Percentiles rank a stretch among this genome's conserved stretches.
phyloP scores from a whole-genome alignment of 164 flowering plant species.

The Magnolia sinica region DNA sequence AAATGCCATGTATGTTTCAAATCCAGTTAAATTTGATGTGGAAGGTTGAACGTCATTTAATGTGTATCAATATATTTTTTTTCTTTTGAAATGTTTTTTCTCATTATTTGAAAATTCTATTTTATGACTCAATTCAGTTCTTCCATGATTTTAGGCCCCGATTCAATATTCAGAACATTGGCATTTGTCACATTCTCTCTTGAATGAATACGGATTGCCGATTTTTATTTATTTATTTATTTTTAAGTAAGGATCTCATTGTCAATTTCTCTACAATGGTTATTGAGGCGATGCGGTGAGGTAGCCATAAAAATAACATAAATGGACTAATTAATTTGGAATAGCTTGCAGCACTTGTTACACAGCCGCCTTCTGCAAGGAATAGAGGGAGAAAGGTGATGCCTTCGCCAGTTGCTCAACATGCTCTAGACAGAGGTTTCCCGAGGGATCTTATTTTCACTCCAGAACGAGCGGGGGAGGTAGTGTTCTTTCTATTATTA shows the following conservation, averaged over 20 bases:
- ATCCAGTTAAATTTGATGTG: not conserved
- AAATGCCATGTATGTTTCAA: not conserved
- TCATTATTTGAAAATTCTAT: too few species aligned
- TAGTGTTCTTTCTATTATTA: constrained; percentile 15
- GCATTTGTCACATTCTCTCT: too few species aligned
- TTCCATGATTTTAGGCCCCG: too few species aligned
- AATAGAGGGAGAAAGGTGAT: constrained; percentile 71
- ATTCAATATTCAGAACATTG: too few species aligned
- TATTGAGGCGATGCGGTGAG: not conserved
- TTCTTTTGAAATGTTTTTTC: too few species aligned
- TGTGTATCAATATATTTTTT: too few species aligned
- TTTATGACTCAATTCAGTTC: too few species aligned
- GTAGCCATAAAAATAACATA: not conserved
- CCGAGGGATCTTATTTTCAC: constrained; percentile 75
- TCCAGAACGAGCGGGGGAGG: constrained; percentile 94
- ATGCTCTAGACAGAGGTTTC: constrained; percentile 76
- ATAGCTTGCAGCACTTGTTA: constrained; percentile 92
- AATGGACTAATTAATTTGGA: constrained; percentile 8
- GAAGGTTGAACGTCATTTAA: not conserved
- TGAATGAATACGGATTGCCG: too few species aligned
- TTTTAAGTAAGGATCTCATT: too few species aligned
- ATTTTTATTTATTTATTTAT: too few species aligned
- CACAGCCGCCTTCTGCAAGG: constrained; percentile 87
- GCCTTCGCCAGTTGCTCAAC: constrained; percentile 90
- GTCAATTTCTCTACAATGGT: too few species aligned